phyloP scores from a whole-genome alignment of 2,329 filamentous ascomycete species.

The Phaeosphaeriaceae sp. region DNA sequence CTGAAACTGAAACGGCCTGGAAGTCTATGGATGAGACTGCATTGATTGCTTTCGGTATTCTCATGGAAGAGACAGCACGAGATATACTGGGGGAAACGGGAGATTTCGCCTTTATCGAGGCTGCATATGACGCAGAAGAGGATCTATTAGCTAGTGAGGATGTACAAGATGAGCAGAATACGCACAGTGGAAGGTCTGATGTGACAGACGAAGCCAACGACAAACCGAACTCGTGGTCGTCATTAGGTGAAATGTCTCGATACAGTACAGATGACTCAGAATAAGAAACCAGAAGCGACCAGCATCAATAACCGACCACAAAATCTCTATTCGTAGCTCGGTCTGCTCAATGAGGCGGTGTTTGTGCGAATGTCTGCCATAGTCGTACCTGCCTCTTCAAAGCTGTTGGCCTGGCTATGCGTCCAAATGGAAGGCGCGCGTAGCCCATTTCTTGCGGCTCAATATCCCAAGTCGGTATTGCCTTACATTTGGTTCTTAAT shows the following conservation, averaged over 20 bases:
- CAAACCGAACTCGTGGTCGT: constrained; percentile 1
- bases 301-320: too few relatives aligned
- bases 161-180: constrained; percentile 1
- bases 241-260: constrained; percentile 13
- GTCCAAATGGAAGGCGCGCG: constrained; percentile 18
- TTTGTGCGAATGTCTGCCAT: neutral
- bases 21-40: constrained; percentile 80
- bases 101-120: constrained; percentile 74
- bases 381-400: constrained; percentile 16
- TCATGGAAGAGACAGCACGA: constrained; percentile 73
- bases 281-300: neutral
- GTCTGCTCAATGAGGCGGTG: too few relatives aligned
- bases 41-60: constrained; percentile 74
- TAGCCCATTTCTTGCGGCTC: neutral
- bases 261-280: constrained; percentile 18
- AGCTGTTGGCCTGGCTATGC: constrained; percentile 8
- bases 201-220: neutral
- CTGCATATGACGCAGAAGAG: constrained; percentile 36
- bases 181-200: neutral
- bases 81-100: constrained; percentile 68
- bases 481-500: too few relatives aligned
- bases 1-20: constrained; percentile 47
- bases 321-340: neutral
- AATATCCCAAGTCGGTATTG: too few relatives aligned
- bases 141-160: constrained; percentile 3